Evolutionary conservation across 1,139 yeast genomes (phyloP).

Genomic region (Debaryomycetaceae sp.): DNA sequence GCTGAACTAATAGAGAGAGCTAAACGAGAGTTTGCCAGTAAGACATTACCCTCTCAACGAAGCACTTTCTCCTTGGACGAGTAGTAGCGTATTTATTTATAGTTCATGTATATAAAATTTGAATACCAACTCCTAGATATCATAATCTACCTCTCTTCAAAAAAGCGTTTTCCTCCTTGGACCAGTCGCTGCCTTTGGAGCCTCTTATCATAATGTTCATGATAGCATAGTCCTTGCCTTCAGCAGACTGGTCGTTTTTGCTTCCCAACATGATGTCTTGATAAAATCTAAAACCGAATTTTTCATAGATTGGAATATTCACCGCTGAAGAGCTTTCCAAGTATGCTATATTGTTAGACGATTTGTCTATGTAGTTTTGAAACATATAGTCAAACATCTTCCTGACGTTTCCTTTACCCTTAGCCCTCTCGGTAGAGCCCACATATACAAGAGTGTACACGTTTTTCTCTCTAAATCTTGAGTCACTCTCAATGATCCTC

Average conservation of each 20-base stretch:
- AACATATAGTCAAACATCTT: constrained; percentile 56
- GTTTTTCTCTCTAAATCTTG: constrained; percentile 35
- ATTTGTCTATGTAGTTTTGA: constrained; percentile 45
- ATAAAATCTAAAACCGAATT: constrained; percentile 52
- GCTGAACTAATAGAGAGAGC: constrained; percentile 39
- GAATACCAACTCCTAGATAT: not conserved
- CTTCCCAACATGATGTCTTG: constrained; percentile 51
- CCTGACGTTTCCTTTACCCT: constrained; percentile 69
- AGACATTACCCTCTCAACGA: constrained; percentile 58
- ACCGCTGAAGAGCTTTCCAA: constrained; percentile 54
- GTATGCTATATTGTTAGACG: constrained; percentile 42
- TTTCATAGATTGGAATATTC: constrained; percentile 57
- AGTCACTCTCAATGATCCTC: constrained; percentile 30
- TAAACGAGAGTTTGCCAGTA: constrained; percentile 30
- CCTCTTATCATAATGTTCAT: constrained; percentile 61
- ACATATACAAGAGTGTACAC: constrained; percentile 59
- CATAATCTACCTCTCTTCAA: constrained; percentile 1
- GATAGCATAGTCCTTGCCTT: constrained; percentile 47
- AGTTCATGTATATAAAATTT: constrained; percentile 1
- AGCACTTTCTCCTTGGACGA: constrained; percentile 64
- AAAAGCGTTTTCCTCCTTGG: constrained; percentile 14
- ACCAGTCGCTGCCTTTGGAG: constrained; percentile 39
- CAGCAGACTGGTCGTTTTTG: constrained; percentile 25
- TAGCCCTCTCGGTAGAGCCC: constrained; percentile 54
- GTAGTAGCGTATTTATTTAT: constrained; percentile 11